These are phyloP conservation scores for Malus hybrid DNA, from an alignment of 331 rosid genomes.

Conservation along the genomic window DNA sequence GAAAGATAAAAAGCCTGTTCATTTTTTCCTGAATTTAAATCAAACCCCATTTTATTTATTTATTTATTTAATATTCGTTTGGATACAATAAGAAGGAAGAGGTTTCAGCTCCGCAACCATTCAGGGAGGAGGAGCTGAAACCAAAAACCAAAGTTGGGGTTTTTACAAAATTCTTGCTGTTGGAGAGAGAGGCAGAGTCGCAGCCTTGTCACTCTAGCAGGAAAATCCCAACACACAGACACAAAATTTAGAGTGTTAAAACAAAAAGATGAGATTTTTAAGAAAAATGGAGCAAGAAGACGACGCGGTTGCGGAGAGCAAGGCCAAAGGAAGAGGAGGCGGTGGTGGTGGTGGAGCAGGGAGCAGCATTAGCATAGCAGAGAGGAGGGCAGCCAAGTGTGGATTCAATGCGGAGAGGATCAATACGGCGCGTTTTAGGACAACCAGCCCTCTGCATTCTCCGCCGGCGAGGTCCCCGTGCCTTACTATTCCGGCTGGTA, in stretches of 20 bases:
- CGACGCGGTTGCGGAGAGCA: not conserved
- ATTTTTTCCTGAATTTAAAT: not conserved
- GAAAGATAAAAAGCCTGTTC: not conserved
- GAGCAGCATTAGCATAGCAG: constrained; percentile 41
- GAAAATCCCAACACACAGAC: not conserved
- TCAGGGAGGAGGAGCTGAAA: constrained; percentile 8
- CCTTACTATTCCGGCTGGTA: constrained; percentile 58
- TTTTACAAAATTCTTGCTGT: not conserved
- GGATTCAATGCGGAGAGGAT: constrained; percentile 56
- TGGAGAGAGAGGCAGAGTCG: not conserved
- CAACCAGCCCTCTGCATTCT: constrained; percentile 25
- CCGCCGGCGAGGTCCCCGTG: constrained; percentile 38
- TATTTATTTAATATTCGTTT: not conserved
- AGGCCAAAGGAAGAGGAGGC: not conserved
- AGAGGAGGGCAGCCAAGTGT: constrained; percentile 47
- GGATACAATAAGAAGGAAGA: not conserved
- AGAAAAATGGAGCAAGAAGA: not conserved
- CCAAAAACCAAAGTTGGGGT: not conserved
- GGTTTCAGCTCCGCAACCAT: constrained; percentile 8
- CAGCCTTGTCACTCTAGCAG: not conserved
- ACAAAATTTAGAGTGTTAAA: not conserved
- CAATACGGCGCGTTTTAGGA: constrained; percentile 35
- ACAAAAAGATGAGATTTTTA: not conserved
- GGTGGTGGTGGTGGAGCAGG: not conserved
- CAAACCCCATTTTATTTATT: no score